A percentile compares a stretch with the other conserved stretches of the same genome.
Evolutionary conservation across 305 asterid genomes (phyloP).

Genomic region (Fraxinus dipetala): DNA sequence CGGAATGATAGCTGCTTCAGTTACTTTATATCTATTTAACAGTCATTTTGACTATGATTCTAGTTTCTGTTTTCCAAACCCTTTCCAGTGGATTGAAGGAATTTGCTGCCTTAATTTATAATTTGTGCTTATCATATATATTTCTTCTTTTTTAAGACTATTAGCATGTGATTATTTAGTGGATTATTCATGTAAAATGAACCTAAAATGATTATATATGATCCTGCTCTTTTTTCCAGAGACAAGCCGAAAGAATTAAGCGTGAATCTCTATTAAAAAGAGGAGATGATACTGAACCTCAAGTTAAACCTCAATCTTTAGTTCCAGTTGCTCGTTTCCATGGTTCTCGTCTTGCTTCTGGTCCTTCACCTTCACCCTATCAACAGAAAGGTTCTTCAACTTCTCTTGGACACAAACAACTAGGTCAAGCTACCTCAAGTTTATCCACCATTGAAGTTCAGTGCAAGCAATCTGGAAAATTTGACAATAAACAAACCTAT

Average conservation of each 20-base stretch:
- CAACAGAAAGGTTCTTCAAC: conserved; percentile 40
- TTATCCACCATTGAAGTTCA: conserved; percentile 46
- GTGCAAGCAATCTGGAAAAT: conserved; percentile 35
- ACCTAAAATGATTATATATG: conserved; percentile 17
- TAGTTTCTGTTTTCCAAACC: conserved; percentile 14
- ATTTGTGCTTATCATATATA: conserved; percentile 1
- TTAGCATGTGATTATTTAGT: conserved; percentile 17
- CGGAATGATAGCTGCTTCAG: not conserved
- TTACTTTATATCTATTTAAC: not conserved
- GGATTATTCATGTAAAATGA: conserved; percentile 14
- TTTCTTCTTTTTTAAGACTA: conserved; percentile 25
- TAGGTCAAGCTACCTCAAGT: conserved; percentile 53
- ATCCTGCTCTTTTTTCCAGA: conserved; percentile 43
- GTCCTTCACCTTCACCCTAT: conserved; percentile 77
- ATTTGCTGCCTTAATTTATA: not conserved
- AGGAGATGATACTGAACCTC: conserved; percentile 85
- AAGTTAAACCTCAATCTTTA: conserved; percentile 60
- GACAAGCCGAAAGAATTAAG: conserved; percentile 84
- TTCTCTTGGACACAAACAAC: conserved; percentile 39
- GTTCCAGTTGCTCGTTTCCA: conserved; percentile 82
- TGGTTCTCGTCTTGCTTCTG: conserved; percentile 97
- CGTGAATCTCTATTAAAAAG: conserved; percentile 76
- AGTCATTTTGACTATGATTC: not conserved
- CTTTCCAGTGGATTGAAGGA: conserved; percentile 24
- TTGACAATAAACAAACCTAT: conserved; percentile 30